phyloP scores from a whole-genome alignment of 495 filamentous ascomycete genomes.

The Penicillium canescens region DNA sequence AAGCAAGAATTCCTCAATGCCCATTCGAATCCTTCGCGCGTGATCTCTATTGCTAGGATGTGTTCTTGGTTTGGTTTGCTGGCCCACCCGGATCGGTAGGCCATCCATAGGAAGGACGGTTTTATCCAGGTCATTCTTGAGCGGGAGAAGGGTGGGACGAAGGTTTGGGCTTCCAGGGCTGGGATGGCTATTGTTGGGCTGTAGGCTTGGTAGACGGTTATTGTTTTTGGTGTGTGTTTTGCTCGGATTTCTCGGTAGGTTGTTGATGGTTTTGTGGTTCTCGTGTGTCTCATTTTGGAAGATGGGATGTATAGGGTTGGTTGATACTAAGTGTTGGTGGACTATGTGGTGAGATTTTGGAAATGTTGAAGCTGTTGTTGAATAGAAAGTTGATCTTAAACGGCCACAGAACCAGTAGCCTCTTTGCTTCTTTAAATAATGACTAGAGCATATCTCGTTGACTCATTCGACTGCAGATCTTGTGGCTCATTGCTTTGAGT shows the following conservation, averaged over 20 bases:
- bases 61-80: conserved; percentile 49
- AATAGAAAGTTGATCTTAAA: too few species aligned
- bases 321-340: too few species aligned
- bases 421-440: too few species aligned
- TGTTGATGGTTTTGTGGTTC: neutral
- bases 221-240: conserved; percentile 42
- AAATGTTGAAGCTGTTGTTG: too few species aligned
- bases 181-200: conserved; percentile 49
- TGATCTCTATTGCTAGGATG: conserved; percentile 56
- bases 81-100: conserved; percentile 58
- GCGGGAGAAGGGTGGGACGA: conserved; percentile 50
- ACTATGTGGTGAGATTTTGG: too few species aligned
- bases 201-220: conserved; percentile 69
- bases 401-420: too few species aligned
- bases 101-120: conserved; percentile 66
- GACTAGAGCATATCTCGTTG: too few species aligned
- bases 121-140: conserved; percentile 70
- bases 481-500: too few species aligned
- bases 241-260: conserved; percentile 56
- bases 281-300: too few species aligned
- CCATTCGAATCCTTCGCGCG: conserved; percentile 40
- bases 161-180: conserved; percentile 51
- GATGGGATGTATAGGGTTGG: too few species aligned
- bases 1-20: conserved; percentile 33
- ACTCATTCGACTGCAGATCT: too few species aligned